Evolutionary conservation across 192 early-diverging fungal species (phyloP).

Genomic region (Backusella sp.): DNA sequence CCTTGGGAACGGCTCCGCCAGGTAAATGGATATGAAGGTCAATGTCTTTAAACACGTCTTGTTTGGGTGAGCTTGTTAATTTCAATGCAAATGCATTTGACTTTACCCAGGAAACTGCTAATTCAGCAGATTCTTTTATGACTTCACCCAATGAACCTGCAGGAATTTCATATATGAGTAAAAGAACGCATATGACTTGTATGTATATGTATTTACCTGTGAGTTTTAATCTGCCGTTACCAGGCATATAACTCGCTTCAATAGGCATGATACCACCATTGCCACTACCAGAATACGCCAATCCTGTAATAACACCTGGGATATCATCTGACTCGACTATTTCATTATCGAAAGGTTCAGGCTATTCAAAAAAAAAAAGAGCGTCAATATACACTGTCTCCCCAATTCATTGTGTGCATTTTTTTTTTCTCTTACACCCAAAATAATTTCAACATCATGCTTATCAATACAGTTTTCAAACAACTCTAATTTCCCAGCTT

Average conservation of each 20-base stretch:
- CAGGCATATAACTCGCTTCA: constrained; percentile 78
- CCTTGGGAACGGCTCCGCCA: constrained; percentile 77
- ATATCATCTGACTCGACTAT: constrained; percentile 44
- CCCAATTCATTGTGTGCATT: neutral
- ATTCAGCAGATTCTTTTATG: constrained; percentile 79
- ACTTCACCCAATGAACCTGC: constrained; percentile 75
- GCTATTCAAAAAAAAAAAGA: constrained; percentile 12
- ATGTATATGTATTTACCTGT: constrained; percentile 45
- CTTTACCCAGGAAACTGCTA: constrained; percentile 76
- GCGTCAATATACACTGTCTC: constrained; percentile 10
- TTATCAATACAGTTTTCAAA: constrained; percentile 49
- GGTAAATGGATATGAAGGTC: constrained; percentile 88
- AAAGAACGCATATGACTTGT: neutral
- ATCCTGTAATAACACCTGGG: constrained; percentile 77
- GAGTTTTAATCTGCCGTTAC: constrained; percentile 64
- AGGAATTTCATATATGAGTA: neutral
- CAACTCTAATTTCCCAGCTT: constrained; percentile 26
- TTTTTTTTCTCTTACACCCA: constrained; percentile 49
- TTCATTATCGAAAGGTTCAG: constrained; percentile 67
- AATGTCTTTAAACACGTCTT: constrained; percentile 22
- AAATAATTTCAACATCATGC: constrained; percentile 57
- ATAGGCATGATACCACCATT: constrained; percentile 74
- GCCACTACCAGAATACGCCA: constrained; percentile 77
- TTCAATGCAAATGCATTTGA: constrained; percentile 59
- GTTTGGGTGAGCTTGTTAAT: constrained; percentile 47